Evolutionary conservation across 495 filamentous ascomycete species (phyloP), one percentile per base, ranked within the genome.

Genomic region (Aspergillus nanangensis): DNA sequence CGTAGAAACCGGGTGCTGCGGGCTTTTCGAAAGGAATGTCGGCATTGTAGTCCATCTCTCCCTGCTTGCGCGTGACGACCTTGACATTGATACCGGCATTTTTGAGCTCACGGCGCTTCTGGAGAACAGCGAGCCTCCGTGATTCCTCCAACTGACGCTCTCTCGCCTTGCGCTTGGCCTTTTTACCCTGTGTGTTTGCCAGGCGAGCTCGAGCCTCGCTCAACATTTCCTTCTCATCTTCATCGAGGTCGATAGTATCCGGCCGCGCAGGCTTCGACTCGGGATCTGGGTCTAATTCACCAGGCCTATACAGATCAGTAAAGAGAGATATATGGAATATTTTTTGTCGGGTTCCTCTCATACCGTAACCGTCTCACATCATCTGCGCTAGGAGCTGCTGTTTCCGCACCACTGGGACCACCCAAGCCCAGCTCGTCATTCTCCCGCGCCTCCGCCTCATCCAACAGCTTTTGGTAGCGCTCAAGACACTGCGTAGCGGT

Each of bases 171-270:
- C 93, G 79, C 76, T 98, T 98, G 5, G 93, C 94, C 74, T 98
- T 98, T 71, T 98, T 97, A 62, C 93, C 93, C 65, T 96, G 91
- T 25, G 92, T 96, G 56, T 98, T 98, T 29, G 94, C 93, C 45
- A 98, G 72, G 68, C 93, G 86, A 45, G 93, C 93, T 56, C 93
- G 87, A 42, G 93, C 93, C 68, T 98, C 93, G 63, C 90, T 96
- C 55, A 98, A 70, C 93, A 97, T 97, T 62, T 97, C 94, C 71
- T 97, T 97, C 65, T 98, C 94, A 59, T 97, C 93, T 70, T 98
- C 93, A 58, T 98, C 93, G 44, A 98, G 77, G 67, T 98, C 93
- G 60, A 97, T 92, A 2, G 94, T 96, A 60, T 98, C 93, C 33
- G 93, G 94, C 22, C 90, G 80, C n/a, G 93, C 93, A 23, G 94